Base-by-base conservation (phyloP, 352 stramenopile species). In the Phytopythium sindhum region DNA sequence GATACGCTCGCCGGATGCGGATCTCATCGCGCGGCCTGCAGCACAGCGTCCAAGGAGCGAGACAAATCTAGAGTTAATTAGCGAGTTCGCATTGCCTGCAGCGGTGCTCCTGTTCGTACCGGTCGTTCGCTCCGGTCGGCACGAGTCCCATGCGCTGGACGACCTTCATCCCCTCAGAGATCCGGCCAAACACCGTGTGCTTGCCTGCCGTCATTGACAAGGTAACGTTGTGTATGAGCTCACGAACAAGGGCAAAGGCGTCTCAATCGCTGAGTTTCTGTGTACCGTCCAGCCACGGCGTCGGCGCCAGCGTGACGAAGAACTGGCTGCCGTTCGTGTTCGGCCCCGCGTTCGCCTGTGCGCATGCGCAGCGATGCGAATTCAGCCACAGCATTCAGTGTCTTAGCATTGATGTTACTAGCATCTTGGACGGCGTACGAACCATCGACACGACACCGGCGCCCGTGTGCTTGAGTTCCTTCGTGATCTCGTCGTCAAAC, bases 301-400 rank as follows among this genome's bases (percentile, higher is more conserved):
- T 98, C 24, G 93, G 91, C 19, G 89, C 94, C 29, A 98, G 71
- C 26, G 94, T 97, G 63, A 98, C 87, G 76, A 98, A 98, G 68
- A 98, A 98, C 71, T 98, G 93, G 55, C 86, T 97, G 57, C 90
- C 90, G 61, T 98, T 98, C 47, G 91, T 97, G 63, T 97, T 96
- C 2, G 88, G 87, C 2, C 91, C 91, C 17, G 91, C 85, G 48
- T 98, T 98, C 37, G 91, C 91, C 87, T 96, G 52, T 19, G 10
- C 26, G 37, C 35, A 4, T 39, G 12, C 14, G 28, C 10, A 21
- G 15, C 26, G 7, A n/a, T 35, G 28, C 17, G 19, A 23, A 8
- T 39, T 39, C 31, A 60, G 7, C 33, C 37, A 50, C 33, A 33
- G n/a, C 2, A 14, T 19, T 44, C 12, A 42, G 29, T 15, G 11